Percentiles rank a stretch among this genome's conserved stretches.
These are phyloP conservation scores for Penicillium desertorum DNA, from an alignment of 495 filamentous ascomycete species.

Conservation along the genomic window DNA sequence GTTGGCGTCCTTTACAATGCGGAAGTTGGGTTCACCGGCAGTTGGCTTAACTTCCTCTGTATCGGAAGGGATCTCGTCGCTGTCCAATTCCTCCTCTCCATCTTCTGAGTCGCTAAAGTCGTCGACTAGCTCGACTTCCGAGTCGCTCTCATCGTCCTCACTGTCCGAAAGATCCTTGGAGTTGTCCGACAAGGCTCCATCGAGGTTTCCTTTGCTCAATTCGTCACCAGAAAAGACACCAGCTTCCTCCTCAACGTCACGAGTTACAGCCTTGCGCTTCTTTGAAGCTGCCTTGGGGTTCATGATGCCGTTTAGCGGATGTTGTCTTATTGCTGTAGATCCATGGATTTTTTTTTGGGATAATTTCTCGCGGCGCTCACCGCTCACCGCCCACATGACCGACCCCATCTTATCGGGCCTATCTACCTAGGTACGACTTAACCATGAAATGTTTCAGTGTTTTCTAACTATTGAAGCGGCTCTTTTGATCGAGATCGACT, in stretches of 20 bases:
- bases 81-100: conserved; percentile 48
- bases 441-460: conserved; percentile 1
- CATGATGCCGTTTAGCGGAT: conserved; percentile 30
- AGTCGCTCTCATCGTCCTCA: conserved; percentile 47
- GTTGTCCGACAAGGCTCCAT: conserved; percentile 64
- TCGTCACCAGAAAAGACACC: conserved; percentile 63
- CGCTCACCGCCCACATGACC: conserved; percentile 50
- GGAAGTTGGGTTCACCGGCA: conserved; percentile 40
- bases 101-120: conserved; percentile 45
- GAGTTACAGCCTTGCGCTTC: conserved; percentile 60
- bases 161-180: conserved; percentile 49
- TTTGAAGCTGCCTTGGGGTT: conserved; percentile 43
- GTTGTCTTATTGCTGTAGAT: conserved; percentile 16
- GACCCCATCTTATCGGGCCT: conserved; percentile 31
- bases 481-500: not conserved
- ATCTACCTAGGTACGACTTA: conserved; percentile 27
- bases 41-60: conserved; percentile 29
- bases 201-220: conserved; percentile 59
- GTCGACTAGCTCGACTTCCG: conserved; percentile 46
- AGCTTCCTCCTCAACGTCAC: conserved; percentile 52
- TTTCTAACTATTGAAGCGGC: conserved; percentile 13
- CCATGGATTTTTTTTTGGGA: conserved; percentile 36
- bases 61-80: conserved; percentile 54
- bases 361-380: conserved; percentile 24
- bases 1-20: conserved; percentile 63